Conservation (phyloP, 106 monocot genomes). For the Ottelia alismoides region DNA sequence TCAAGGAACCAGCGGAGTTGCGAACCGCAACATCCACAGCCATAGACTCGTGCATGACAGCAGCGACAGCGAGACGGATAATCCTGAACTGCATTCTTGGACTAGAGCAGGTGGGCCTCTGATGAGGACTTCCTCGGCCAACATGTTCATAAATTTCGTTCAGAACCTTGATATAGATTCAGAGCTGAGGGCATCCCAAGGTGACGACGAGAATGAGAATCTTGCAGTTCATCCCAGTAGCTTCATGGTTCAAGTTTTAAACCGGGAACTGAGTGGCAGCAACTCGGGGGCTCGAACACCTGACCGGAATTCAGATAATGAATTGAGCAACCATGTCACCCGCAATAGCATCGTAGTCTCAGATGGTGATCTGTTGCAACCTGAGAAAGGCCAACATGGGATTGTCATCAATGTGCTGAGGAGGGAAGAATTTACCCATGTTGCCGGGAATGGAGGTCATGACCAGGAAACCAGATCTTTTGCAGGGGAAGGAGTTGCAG, state of each 20-base stretch:
- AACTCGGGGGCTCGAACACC: slow-evolving; percentile 6
- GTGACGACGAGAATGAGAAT: slow-evolving; percentile 22
- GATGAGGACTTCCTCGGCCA: slow-evolving; percentile 74
- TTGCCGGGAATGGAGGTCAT: slow-evolving; percentile 8
- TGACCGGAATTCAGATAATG: slow-evolving; percentile 16
- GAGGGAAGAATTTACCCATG: slow-evolving; percentile 29
- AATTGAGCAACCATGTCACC: slow-evolving; percentile 1
- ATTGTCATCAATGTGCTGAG: slow-evolving; percentile 72
- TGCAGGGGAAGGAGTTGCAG: slow-evolving; percentile 28
- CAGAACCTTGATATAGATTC: slow-evolving; percentile 41
- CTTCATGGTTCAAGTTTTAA: slow-evolving; percentile 1
- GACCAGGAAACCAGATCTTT: slow-evolving; percentile 4
- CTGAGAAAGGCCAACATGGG: slow-evolving; percentile 62
- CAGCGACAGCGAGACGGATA: slow-evolving; percentile 86
- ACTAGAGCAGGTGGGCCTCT: slow-evolving; percentile 78
- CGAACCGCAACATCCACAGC: neutral
- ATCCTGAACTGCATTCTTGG: slow-evolving; percentile 65
- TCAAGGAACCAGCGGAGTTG: slow-evolving; percentile 4
- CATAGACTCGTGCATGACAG: slow-evolving; percentile 26
- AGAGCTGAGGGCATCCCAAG: slow-evolving; percentile 11
- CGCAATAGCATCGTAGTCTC: slow-evolving; percentile 56
- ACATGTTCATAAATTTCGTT: slow-evolving; percentile 65
- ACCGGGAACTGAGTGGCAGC: slow-evolving; percentile 6
- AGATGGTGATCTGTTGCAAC: slow-evolving; percentile 73
- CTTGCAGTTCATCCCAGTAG: slow-evolving; percentile 3